phyloP scores from a whole-genome alignment of 2,329 filamentous ascomycete genomes.

The Anthostomella pinea region DNA sequence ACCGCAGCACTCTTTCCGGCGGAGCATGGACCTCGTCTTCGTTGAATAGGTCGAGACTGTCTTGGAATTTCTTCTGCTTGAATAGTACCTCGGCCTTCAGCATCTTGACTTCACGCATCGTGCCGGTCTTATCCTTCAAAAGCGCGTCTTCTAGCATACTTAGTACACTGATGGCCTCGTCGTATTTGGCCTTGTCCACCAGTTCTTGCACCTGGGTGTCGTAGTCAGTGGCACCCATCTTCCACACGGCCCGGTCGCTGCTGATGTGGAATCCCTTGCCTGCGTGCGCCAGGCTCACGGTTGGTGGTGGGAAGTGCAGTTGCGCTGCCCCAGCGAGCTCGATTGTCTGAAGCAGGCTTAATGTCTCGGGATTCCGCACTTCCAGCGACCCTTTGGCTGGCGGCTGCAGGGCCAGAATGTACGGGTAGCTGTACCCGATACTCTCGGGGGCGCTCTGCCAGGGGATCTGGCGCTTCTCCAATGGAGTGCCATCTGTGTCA shows the following conservation, averaged over 20 bases:
- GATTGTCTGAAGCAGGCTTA: conserved; percentile 86
- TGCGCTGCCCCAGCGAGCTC: conserved; percentile 76
- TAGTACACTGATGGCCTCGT: conserved; percentile 89
- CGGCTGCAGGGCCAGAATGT: conserved; percentile 82
- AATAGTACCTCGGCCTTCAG: conserved; percentile 87
- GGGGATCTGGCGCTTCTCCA: conserved; percentile 85
- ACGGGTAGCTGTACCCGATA: conserved; percentile 95
- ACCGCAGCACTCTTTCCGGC: conserved; percentile 78
- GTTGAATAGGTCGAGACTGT: conserved; percentile 84
- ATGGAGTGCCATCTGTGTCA: conserved; percentile 73
- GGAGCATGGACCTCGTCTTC: conserved; percentile 82
- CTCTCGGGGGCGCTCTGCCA: conserved; percentile 87
- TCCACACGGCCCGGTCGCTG: conserved; percentile 90
- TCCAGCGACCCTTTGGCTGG: conserved; percentile 82
- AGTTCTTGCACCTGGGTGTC: conserved; percentile 84
- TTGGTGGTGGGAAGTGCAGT: conserved; percentile 88
- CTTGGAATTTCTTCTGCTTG: conserved; percentile 74
- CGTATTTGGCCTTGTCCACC: conserved; percentile 68
- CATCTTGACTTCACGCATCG: conserved; percentile 83
- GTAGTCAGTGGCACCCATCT: conserved; percentile 91
- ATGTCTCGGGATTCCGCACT: conserved; percentile 86
- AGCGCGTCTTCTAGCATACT: conserved; percentile 90
- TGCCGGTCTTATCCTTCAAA: conserved; percentile 75
- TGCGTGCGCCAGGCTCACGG: conserved; percentile 89
- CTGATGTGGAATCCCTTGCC: conserved; percentile 94